Conservation (phyloP, 2,329 filamentous ascomycete genomes). For the Chrysoporthe cubensis region DNA sequence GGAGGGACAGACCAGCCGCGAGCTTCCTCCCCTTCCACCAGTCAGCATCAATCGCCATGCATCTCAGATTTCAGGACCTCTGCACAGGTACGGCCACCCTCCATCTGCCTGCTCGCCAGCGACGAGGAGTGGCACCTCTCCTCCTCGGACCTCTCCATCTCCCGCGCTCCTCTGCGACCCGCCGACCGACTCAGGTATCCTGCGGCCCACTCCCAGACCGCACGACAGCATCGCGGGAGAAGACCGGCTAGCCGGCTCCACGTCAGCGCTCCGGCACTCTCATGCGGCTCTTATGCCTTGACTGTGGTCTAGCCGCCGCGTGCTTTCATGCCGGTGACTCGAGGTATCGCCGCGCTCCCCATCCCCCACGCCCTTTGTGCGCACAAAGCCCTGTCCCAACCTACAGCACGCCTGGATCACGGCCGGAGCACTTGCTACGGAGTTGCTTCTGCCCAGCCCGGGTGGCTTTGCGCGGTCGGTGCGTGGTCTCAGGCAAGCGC, state of each 20-base stretch:
- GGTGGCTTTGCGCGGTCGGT: neutral
- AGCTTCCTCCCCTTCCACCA: slow-evolving; percentile 13
- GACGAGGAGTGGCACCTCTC: neutral
- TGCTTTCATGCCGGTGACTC: neutral
- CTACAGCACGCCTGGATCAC: neutral
- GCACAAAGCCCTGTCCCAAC: neutral
- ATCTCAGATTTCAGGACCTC: neutral
- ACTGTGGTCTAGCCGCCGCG: slow-evolving; percentile 1
- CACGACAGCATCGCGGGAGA: slow-evolving; percentile 1
- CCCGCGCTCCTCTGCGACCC: neutral
- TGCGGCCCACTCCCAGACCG: slow-evolving; percentile 7
- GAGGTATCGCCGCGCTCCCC: neutral
- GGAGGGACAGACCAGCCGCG: neutral
- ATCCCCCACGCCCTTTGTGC: neutral
- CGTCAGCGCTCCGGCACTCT: neutral
- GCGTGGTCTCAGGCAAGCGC: neutral
- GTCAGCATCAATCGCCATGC: slow-evolving; percentile 6
- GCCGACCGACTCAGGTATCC: neutral
- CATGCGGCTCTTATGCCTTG: slow-evolving; percentile 3
- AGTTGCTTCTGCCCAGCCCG: neutral
- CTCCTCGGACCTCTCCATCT: neutral
- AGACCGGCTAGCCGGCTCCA: neutral
- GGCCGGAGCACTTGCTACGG: neutral
- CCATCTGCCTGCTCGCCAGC: neutral
- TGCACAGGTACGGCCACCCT: neutral